Evolutionary conservation across 768 basidiomycete genomes (phyloP), one percentile per base, ranked within the genome.

Genomic region (Lyophyllum atratum): DNA sequence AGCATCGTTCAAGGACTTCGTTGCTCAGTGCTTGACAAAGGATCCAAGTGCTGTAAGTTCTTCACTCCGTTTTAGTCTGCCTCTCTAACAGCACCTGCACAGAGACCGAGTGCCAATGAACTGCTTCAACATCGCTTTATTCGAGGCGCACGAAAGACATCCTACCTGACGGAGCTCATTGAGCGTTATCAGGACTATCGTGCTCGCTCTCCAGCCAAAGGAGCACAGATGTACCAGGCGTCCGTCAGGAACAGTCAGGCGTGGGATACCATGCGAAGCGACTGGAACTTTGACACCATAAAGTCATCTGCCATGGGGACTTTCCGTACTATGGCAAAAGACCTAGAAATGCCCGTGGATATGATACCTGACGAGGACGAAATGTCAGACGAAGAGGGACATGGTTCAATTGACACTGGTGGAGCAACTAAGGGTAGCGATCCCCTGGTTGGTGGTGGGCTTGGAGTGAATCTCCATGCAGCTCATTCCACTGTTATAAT

Each of bases 281-380:
- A 94, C 60, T 98, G 96, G 97, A 93, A 91, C 69, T 98, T 98
- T 69, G 95, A 95, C 64, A 95, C 93, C 2, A 76, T 94, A 63
- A 86, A 80, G 57, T 81, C 83, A 9, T 80, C 85, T 26, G 85
- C 87, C 3, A 89, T 92, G 85, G 90, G 90, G 40, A 87, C 90
- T 2, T 85, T 88, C 67, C 83, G 86, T 49, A 87, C 82, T 55
- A 86, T 89, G 76, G 80, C 86, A 8, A 85, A 81, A 63, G 89
- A 92, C 64, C 72, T 90, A 22, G 60, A 65, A 4, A 78, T 83
- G 72, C 81, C 82, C 10, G 73, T 77, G 3, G 82, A 81, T 49
- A 84, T 85, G 72, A 81, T 81, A 14, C 73, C 78, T 37, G 86
- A 86, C 54, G 83, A 85, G 7, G 78, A 77, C 29, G 83, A 81